Percentiles rank a stretch among this genome's conserved stretches.
phyloP scores from a whole-genome alignment of 306 rosid genomes.

The Dalbergia cochinchinensis region DNA sequence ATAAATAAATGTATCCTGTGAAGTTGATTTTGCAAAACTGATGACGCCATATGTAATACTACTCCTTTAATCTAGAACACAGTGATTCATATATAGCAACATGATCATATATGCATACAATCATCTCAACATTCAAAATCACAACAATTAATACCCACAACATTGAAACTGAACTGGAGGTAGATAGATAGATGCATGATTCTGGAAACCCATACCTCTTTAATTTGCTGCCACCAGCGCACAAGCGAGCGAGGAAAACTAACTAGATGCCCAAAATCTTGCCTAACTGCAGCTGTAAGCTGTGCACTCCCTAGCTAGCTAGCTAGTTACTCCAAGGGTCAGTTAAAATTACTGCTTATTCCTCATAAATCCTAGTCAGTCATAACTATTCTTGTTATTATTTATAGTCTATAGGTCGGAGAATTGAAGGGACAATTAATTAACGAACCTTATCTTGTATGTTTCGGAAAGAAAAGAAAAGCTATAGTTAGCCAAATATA shows the following conservation, averaged over 20 bases:
- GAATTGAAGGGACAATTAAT: background rate
- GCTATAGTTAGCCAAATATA: background rate
- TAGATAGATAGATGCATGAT: background rate
- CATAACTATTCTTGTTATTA: background rate
- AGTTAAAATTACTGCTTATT: background rate
- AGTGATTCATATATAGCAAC: too few relatives aligned
- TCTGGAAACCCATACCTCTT: background rate
- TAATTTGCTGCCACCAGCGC: background rate
- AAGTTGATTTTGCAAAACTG: too few relatives aligned
- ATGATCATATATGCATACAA: too few relatives aligned
- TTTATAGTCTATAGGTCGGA: background rate
- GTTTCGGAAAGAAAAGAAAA: background rate
- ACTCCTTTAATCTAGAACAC: too few relatives aligned
- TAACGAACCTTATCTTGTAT: constrained; percentile 47
- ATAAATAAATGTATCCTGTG: too few relatives aligned
- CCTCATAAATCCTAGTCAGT: background rate
- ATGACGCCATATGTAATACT: too few relatives aligned
- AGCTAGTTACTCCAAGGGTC: too few relatives aligned
- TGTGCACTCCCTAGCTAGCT: background rate
- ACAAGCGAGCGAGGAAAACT: background rate
- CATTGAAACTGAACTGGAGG: background rate
- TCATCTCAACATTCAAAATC: too few relatives aligned
- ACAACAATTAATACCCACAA: too few relatives aligned
- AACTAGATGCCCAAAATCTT: background rate
- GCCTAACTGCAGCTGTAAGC: background rate